Evolutionary conservation across 768 basidiomycete species (phyloP).

Genomic region (Coprinopsis marcescibilis): DNA sequence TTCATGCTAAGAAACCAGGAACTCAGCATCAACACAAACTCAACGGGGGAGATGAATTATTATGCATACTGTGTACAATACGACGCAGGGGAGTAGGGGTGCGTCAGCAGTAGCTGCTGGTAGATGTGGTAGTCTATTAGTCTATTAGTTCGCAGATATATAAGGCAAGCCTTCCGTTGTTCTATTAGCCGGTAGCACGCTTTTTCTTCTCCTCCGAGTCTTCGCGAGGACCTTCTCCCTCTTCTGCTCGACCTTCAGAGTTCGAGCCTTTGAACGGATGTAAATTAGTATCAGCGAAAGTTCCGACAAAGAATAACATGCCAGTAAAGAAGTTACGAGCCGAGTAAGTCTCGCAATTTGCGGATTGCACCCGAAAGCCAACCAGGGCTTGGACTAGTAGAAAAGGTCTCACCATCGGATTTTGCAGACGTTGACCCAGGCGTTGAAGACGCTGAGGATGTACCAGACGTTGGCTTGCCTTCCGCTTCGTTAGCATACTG

Average conservation of each 20-base stretch:
- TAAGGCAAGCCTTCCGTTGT: not conserved
- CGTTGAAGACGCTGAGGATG: constrained; percentile 1
- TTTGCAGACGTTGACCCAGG: constrained; percentile 16
- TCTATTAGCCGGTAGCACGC: constrained; percentile 38
- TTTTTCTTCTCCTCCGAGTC: constrained; percentile 40
- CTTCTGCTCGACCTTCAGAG: constrained; percentile 24
- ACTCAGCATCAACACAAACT: too few species aligned
- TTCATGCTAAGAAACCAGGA: too few species aligned
- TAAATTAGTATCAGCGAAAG: constrained; percentile 4
- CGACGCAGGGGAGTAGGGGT: too few species aligned
- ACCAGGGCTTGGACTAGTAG: constrained; percentile 54
- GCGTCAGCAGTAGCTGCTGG: too few species aligned
- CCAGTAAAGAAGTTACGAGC: constrained; percentile 59
- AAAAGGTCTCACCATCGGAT: constrained; percentile 70
- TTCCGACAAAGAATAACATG: constrained; percentile 26
- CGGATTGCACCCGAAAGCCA: constrained; percentile 70
- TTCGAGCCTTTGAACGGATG: constrained; percentile 9
- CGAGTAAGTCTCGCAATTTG: constrained; percentile 63
- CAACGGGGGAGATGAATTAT: too few species aligned
- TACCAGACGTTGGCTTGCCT: constrained; percentile 34
- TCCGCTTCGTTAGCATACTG: constrained; percentile 93
- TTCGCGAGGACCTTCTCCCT: constrained; percentile 24
- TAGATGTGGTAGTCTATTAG: not conserved
- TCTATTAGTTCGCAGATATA: not conserved
- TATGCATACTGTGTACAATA: too few species aligned